A percentile compares a stretch with the other conserved stretches of the same genome.
These are phyloP conservation scores for Cantharellus anzutake DNA, from an alignment of 768 basidiomycete species.

Conservation along the genomic window DNA sequence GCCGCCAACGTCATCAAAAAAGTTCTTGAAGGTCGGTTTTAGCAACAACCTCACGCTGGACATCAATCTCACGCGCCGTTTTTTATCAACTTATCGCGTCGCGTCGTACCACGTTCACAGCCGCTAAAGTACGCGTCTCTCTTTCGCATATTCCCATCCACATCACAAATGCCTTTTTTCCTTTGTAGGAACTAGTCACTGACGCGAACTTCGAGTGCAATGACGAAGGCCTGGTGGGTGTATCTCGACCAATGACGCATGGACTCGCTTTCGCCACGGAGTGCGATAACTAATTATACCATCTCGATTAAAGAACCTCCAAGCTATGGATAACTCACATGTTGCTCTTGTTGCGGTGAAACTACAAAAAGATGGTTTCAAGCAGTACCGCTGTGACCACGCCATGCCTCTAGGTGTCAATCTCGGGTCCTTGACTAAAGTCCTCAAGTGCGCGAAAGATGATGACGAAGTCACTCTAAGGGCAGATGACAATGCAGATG, in stretches of 20 bases:
- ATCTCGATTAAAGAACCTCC: constrained; percentile 36
- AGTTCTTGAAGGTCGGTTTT: constrained; percentile 64
- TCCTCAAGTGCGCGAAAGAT: constrained; percentile 92
- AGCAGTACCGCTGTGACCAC: constrained; percentile 80
- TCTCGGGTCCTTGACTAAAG: constrained; percentile 76
- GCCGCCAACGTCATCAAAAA: constrained; percentile 84
- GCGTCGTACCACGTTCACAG: constrained; percentile 23
- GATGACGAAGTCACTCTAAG: constrained; percentile 84
- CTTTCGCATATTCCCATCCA: not conserved
- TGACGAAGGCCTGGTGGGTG: constrained; percentile 74
- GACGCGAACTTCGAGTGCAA: constrained; percentile 97
- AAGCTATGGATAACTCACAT: constrained; percentile 99
- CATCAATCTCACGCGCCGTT: not conserved
- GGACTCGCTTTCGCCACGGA: not conserved
- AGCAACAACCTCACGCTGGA: not conserved
- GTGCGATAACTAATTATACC: constrained; percentile 3
- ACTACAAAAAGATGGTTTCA: constrained; percentile 62
- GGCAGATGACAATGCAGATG: constrained; percentile 78
- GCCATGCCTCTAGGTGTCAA: constrained; percentile 86
- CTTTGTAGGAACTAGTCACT: constrained; percentile 92
- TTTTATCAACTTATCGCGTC: not conserved
- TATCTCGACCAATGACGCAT: not conserved
- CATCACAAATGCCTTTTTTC: not conserved
- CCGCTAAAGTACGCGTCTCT: not conserved
- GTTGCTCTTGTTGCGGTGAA: constrained; percentile 89